Base-by-base conservation (phyloP, 2,329 filamentous ascomycete species). In the Macroventuria anomochaeta region DNA sequence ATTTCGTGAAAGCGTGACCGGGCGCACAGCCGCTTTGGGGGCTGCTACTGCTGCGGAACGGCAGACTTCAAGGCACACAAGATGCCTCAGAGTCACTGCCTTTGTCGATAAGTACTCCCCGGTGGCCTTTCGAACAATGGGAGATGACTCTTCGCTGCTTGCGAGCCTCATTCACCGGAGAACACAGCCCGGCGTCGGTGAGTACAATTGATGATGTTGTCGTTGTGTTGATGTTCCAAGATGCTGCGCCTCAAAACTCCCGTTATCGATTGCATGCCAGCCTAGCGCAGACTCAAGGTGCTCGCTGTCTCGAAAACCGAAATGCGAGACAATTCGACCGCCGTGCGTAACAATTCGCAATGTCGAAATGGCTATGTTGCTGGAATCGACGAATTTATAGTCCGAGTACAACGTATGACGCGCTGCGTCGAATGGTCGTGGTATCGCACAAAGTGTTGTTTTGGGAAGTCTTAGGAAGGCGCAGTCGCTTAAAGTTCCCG, bases 1-100 rank as follows among this genome's bases (percentile, higher is more conserved):
- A 36, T 38, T 51, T 25, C 23, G 57, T 59, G 53, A 54, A 61
- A 49, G 57, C 43, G 62, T 55, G 58, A 55, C 49, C 51, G 55
- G 33, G 34, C 50, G 64, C 68, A 68, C 65, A 69, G 67, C 67
- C 68, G 63, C 66, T 49, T 56, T 50, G 55, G 39, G 43, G 63
- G 58, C 61, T 55, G 47, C 20, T 28, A 56, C 59, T 57, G 15
- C 47, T 52, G 60, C 51, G 46, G 41, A 48, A 26, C 53, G 68
- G 68, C 70, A 59, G 54, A 68, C 65, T 55, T 31, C 68, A 64
- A 71, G 70, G 69, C 66, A 51, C 39, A 49, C 56, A 60, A 47
- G 38, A 43, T 44, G 43, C 46, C 44, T 50, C 25, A 43, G 46
- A 53, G 56, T 56, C 51, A 50, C 34, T 17, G 17, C 23, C 28